Base-by-base conservation (phyloP, 495 filamentous ascomycete genomes). In the Aspergillus ellipticus region DNA sequence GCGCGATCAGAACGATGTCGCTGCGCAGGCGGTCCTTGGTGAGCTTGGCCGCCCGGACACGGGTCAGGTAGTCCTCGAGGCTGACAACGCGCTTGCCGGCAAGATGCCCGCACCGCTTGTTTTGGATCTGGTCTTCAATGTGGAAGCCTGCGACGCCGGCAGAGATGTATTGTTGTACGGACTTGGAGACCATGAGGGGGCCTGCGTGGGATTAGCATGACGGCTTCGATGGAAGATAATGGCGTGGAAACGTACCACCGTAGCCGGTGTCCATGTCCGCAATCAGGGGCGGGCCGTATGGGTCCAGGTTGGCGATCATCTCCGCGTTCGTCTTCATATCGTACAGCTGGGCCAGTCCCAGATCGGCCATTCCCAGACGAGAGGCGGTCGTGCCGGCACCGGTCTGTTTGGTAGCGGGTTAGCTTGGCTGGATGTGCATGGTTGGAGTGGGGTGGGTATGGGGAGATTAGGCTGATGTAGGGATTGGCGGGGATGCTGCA, bases 191-290 rank as follows among this genome's bases (percentile, higher is more conserved):
- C 75, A 85, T 84, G 29, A 86, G 59, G 0, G 82, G 81, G 1
- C 80, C 80, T 83, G 26, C 0, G n/a, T 15, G 16, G 37, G 7
- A 41, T 13, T 41, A 31, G 24, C 5, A 53, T 20, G 46, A 24
- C 4, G 28, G 6, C 19, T 49, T 16, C 0, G 24, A 2, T 29
- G 19, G 16, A 9, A 7, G 13, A 8, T 1, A 17, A 16, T 6
- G 15, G 28, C 3, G 37, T 4, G 13, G 17, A 31, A 2, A 47
- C 68, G 49, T 65, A 79, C 81, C 83, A 57, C 83, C 84, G 51
- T 81, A 86, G 19, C 84, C 83, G 11, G 80, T 83, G 66, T 90
- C 86, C 58, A 83, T 85, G 60, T 89, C 86, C n/a, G 86, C 86
- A 63, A 90, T 88, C 5, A 89, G 58, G 0, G 85, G 84, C 2